Conservation (phyloP, 2,329 filamentous ascomycete species). For the Diaporthe australafricana region DNA sequence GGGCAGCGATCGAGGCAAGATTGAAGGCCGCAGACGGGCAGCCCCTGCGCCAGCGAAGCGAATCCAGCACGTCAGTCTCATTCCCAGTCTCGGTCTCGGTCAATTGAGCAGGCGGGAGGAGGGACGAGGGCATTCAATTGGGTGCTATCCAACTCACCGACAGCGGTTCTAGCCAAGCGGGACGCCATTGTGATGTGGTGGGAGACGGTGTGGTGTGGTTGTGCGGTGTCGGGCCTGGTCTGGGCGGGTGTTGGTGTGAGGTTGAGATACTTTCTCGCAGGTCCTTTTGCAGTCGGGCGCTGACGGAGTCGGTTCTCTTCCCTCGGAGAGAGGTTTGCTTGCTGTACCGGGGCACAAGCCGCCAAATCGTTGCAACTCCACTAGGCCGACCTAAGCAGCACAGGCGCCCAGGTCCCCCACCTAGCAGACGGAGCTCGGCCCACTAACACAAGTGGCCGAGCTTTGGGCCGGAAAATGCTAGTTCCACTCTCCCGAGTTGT, state of each 20-base stretch:
- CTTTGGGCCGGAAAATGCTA: neutral
- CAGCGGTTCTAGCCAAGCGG: constrained; percentile 93
- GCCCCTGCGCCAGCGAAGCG: constrained; percentile 71
- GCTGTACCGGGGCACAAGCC: neutral
- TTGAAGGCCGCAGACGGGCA: constrained; percentile 86
- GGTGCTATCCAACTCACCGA: constrained; percentile 74
- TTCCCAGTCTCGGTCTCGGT: constrained; percentile 48
- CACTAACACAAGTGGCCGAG: neutral
- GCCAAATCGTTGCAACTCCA: neutral
- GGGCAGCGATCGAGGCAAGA: constrained; percentile 81
- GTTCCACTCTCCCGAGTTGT: neutral
- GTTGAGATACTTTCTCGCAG: constrained; percentile 37
- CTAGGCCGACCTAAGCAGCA: neutral
- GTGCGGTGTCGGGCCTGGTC: constrained; percentile 30
- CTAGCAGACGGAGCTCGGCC: neutral
- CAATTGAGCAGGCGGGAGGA: constrained; percentile 40
- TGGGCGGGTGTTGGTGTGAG: constrained; percentile 13
- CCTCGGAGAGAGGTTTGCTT: constrained; percentile 34
- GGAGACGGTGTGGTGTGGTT: constrained; percentile 55
- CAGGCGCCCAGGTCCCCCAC: neutral
- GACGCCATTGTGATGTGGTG: constrained; percentile 90
- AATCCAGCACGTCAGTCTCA: constrained; percentile 42
- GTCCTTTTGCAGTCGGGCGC: constrained; percentile 25
- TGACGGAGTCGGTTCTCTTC: constrained; percentile 30
- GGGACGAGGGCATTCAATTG: constrained; percentile 32